Conservation (phyloP, 805 yeast species). For the Candida boleticola region DNA sequence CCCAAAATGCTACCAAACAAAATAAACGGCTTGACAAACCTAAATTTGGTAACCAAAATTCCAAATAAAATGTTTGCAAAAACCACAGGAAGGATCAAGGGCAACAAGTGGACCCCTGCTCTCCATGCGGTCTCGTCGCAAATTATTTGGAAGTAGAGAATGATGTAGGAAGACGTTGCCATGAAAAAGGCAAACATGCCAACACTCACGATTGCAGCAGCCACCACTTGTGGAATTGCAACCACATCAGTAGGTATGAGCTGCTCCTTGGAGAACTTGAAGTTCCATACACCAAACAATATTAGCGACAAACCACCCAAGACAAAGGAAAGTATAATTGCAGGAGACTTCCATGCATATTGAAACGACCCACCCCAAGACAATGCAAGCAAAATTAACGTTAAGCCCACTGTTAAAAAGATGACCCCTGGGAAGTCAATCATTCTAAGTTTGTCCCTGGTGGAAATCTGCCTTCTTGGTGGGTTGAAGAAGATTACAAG, state of each 20-base stretch:
- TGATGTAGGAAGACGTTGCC: constrained; percentile 18
- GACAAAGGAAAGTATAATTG: constrained; percentile 47
- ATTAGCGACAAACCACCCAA: constrained; percentile 38
- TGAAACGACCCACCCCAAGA: constrained; percentile 52
- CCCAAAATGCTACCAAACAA: constrained; percentile 33
- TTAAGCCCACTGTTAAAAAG: constrained; percentile 39
- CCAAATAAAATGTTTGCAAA: constrained; percentile 38
- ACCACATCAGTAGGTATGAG: constrained; percentile 46
- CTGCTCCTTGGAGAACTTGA: constrained; percentile 40
- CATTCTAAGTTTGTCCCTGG: constrained; percentile 31
- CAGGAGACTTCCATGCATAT: constrained; percentile 52
- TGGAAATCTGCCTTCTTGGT: constrained; percentile 38
- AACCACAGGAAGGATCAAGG: constrained; percentile 40
- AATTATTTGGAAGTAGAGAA: constrained; percentile 51
- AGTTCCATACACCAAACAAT: constrained; percentile 41
- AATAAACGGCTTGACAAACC: constrained; percentile 41
- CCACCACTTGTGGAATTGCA: constrained; percentile 30
- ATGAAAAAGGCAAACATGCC: constrained; percentile 38
- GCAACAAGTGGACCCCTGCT: constrained; percentile 46
- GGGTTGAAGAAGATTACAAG: constrained; percentile 45
- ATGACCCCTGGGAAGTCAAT: constrained; percentile 49
- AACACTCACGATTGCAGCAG: constrained; percentile 35
- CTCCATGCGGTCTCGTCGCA: constrained; percentile 38
- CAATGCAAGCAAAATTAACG: constrained; percentile 45
- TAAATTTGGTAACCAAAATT: constrained; percentile 32